Conservation (phyloP, 306 rosid species). For the Vigna reflexopilosa region DNA sequence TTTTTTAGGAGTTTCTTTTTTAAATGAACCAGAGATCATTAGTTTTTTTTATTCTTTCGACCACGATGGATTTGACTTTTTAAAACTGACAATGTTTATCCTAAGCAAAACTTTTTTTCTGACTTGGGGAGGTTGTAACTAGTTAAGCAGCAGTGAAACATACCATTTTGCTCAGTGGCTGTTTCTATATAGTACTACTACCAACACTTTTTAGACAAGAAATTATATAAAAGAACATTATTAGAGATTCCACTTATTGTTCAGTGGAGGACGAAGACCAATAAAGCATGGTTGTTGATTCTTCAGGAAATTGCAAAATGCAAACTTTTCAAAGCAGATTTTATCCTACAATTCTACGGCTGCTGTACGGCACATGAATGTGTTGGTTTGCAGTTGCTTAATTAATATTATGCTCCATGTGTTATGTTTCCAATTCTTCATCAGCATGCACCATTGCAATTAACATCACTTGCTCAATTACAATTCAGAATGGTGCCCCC, state of each 20-base stretch:
- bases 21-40: too few species aligned
- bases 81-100: not conserved
- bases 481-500: constrained; percentile 9
- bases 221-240: constrained; percentile 38
- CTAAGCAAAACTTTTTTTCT: constrained; percentile 16
- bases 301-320: constrained; percentile 37
- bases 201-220: constrained; percentile 31
- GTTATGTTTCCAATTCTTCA: constrained; percentile 17
- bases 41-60: too few species aligned
- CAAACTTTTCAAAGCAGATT: constrained; percentile 8
- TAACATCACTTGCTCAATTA: not conserved
- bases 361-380: not conserved
- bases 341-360: constrained; percentile 20
- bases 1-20: too few species aligned
- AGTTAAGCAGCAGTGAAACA: constrained; percentile 37
- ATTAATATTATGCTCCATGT: constrained; percentile 23
- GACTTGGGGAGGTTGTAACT: constrained; percentile 59
- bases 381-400: constrained; percentile 16
- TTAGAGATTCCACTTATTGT: constrained; percentile 45
- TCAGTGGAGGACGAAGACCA: constrained; percentile 49
- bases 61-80: not conserved
- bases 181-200: constrained; percentile 25
- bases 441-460: constrained; percentile 31
- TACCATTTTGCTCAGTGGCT: constrained; percentile 50
- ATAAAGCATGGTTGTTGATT: constrained; percentile 30